Conservation (phyloP, 352 stramenopile genomes). For the Phytophthora sp. region DNA sequence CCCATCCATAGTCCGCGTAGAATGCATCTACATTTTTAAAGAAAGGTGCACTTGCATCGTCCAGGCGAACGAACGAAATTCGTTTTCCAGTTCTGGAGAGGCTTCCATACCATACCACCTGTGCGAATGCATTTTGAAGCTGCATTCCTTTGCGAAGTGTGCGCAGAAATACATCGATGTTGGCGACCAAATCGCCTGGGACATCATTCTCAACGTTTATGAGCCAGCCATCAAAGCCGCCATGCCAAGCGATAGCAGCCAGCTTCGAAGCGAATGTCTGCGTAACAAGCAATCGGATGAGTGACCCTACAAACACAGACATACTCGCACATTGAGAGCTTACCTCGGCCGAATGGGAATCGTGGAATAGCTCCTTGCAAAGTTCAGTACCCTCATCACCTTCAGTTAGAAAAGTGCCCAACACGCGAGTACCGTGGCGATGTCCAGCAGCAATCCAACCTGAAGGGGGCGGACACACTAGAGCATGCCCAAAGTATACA, state of each 20-base stretch:
- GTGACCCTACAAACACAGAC: background rate
- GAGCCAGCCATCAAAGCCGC: slow-evolving; percentile 68
- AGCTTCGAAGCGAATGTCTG: slow-evolving; percentile 45
- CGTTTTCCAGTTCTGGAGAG: slow-evolving; percentile 40
- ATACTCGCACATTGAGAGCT: background rate
- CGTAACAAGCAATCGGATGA: background rate
- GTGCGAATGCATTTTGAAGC: slow-evolving; percentile 25
- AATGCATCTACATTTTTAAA: slow-evolving; percentile 55
- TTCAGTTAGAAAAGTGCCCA: slow-evolving; percentile 58
- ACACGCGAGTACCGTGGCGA: slow-evolving; percentile 47
- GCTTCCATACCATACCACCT: slow-evolving; percentile 66
- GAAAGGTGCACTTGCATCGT: slow-evolving; percentile 43
- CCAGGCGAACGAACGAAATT: slow-evolving; percentile 44
- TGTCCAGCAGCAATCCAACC: slow-evolving; percentile 57
- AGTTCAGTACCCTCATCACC: slow-evolving; percentile 34
- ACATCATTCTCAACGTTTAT: slow-evolving; percentile 68
- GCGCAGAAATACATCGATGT: slow-evolving; percentile 43
- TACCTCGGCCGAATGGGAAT: slow-evolving; percentile 35
- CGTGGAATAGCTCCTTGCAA: slow-evolving; percentile 35
- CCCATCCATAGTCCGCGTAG: slow-evolving; percentile 63
- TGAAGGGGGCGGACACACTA: slow-evolving; percentile 52
- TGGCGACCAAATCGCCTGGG: slow-evolving; percentile 21
- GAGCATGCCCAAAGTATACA: slow-evolving; percentile 59
- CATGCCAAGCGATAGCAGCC: slow-evolving; percentile 40
- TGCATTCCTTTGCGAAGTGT: slow-evolving; percentile 32